These are phyloP conservation scores for Nakazawaea ishiwadae DNA, from an alignment of 805 yeast species.

Conservation along the genomic window DNA sequence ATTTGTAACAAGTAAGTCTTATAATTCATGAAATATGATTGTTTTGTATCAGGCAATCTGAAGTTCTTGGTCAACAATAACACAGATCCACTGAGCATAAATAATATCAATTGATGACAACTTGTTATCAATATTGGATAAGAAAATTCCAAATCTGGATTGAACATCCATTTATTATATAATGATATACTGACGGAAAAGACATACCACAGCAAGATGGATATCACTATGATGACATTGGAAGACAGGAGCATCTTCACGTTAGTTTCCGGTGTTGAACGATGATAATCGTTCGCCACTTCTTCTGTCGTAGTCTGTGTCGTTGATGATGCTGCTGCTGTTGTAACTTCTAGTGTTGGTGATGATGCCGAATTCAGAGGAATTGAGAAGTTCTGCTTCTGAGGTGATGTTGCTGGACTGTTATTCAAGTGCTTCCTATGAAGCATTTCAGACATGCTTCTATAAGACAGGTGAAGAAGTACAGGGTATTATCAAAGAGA, in stretches of 20 bases:
- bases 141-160: conserved; percentile 67
- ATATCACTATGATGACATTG: conserved; percentile 11
- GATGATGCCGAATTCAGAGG: neutral
- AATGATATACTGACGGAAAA: conserved; percentile 67
- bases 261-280: too few species aligned
- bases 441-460: neutral
- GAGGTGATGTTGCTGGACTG: too few species aligned
- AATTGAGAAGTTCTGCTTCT: too few species aligned
- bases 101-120: conserved; percentile 73
- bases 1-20: conserved; percentile 47
- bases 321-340: neutral
- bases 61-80: conserved; percentile 43
- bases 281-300: too few species aligned
- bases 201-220: conserved; percentile 51
- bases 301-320: too few species aligned
- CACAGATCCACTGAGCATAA: conserved; percentile 44
- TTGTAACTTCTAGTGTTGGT: neutral
- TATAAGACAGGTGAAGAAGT: neutral
- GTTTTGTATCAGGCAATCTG: conserved; percentile 30
- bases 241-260: too few species aligned
- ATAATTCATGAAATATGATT: conserved; percentile 25
- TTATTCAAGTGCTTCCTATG: conserved; percentile 1
- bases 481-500: too few species aligned
- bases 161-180: conserved; percentile 98
- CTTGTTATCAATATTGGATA: conserved; percentile 85